Evolutionary conservation across 116 monocot genomes (phyloP).

Genomic region (Dioscorea cayenensis): DNA sequence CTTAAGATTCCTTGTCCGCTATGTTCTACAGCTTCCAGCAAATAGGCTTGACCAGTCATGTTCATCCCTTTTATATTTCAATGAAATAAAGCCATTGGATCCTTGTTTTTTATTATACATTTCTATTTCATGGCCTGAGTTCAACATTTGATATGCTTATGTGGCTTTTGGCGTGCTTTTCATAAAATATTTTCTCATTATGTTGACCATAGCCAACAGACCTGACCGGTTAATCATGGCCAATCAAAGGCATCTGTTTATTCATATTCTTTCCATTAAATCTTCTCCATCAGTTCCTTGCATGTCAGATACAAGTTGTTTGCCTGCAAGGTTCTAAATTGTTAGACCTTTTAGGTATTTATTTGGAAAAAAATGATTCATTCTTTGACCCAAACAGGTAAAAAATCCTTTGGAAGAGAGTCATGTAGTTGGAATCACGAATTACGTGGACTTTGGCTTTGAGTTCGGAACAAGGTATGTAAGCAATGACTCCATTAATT

Average conservation of each 20-base stretch:
- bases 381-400: slow-evolving; percentile 38
- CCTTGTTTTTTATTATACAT: too few species aligned
- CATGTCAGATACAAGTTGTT: background rate
- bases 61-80: too few species aligned
- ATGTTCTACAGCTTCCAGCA: too few species aligned
- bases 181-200: background rate
- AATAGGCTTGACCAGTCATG: too few species aligned
- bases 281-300: background rate
- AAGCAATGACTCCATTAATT: background rate
- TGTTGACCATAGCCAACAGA: background rate
- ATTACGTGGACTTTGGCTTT: slow-evolving; percentile 97
- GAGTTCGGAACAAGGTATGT: slow-evolving; percentile 73
- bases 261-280: background rate
- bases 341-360: too few species aligned
- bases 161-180: background rate
- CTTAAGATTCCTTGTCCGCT: too few species aligned
- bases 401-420: slow-evolving; percentile 88
- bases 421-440: slow-evolving; percentile 95
- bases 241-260: background rate
- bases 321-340: background rate
- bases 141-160: background rate
- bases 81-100: too few species aligned
- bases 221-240: background rate
- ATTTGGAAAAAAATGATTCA: too few species aligned
- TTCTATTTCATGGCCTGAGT: too few species aligned